These are phyloP conservation scores for Leishmania turanica DNA, from an alignment of 208 protist genomes.

Conservation along the genomic window DNA sequence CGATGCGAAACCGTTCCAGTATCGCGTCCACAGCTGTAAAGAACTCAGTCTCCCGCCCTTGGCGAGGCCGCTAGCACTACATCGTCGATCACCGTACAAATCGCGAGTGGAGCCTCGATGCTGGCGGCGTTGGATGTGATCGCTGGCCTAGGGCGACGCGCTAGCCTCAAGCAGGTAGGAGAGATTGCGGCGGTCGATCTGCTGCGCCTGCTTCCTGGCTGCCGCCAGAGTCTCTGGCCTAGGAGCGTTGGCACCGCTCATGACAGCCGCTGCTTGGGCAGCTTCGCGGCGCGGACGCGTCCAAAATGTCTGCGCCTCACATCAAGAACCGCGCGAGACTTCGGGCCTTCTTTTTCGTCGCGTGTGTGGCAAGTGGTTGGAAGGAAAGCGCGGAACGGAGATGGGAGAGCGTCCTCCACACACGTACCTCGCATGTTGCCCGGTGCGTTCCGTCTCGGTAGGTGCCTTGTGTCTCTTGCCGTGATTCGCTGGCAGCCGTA, in stretches of 20 bases:
- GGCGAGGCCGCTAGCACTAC: neutral
- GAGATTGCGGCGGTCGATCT: neutral
- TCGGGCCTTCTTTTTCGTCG: neutral
- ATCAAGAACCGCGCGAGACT: neutral
- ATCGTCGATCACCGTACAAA: neutral
- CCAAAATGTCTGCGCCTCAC: neutral
- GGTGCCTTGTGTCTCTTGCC: neutral
- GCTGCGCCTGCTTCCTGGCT: neutral
- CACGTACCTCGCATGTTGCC: neutral
- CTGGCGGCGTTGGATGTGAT: neutral
- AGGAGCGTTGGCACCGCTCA: neutral
- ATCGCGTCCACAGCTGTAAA: neutral
- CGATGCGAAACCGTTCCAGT: neutral
- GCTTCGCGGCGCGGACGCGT: neutral
- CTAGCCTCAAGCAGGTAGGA: neutral
- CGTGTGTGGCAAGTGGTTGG: neutral
- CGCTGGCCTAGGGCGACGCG: neutral
- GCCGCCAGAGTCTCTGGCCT: neutral
- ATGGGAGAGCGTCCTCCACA: neutral
- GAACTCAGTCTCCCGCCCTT: neutral
- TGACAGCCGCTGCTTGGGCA: neutral
- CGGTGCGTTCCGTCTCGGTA: neutral
- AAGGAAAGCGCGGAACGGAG: neutral
- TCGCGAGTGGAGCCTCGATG: neutral
- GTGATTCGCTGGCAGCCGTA: neutral